Percentiles rank a stretch among this genome's conserved stretches.
phyloP scores from a whole-genome alignment of 2,329 filamentous ascomycete genomes.

The Claviceps purpurea region DNA sequence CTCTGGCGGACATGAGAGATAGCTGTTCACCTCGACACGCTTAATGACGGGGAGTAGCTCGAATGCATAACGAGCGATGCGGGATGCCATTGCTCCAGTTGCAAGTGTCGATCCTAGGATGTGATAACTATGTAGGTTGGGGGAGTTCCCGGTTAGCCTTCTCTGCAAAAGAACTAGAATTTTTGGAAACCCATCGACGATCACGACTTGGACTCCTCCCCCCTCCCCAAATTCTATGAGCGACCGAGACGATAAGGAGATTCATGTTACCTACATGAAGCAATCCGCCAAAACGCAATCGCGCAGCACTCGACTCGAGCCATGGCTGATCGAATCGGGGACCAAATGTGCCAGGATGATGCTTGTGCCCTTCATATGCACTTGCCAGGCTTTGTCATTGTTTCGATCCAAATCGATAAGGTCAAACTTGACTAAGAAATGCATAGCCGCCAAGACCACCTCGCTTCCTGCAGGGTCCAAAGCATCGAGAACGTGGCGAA shows the following conservation, averaged over 20 bases:
- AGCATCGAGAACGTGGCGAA: slow-evolving; percentile 26
- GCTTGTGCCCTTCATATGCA: slow-evolving; percentile 32
- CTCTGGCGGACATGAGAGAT: slow-evolving; percentile 28
- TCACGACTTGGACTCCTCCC: not conserved
- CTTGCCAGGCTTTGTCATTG: slow-evolving; percentile 29
- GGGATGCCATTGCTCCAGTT: slow-evolving; percentile 22
- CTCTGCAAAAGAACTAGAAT: not conserved
- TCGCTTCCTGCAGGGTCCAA: slow-evolving; percentile 28
- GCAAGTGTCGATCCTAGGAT: slow-evolving; percentile 26
- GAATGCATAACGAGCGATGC: slow-evolving; percentile 25
- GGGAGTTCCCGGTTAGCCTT: not conserved
- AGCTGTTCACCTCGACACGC: slow-evolving; percentile 28
- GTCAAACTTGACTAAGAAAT: slow-evolving; percentile 38
- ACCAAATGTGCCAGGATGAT: slow-evolving; percentile 26
- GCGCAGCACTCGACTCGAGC: slow-evolving; percentile 22
- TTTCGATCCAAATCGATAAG: slow-evolving; percentile 34
- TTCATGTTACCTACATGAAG: slow-evolving; percentile 25
- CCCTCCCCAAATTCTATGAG: not conserved
- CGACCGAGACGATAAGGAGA: not conserved
- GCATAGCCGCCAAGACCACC: slow-evolving; percentile 32
- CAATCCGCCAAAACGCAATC: slow-evolving; percentile 36
- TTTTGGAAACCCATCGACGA: not conserved
- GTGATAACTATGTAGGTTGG: slow-evolving; percentile 21
- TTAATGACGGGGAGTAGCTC: slow-evolving; percentile 26
- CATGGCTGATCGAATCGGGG: slow-evolving; percentile 14